Conservation (phyloP, 345 rosid genomes). For the Erodium maritimum region DNA sequence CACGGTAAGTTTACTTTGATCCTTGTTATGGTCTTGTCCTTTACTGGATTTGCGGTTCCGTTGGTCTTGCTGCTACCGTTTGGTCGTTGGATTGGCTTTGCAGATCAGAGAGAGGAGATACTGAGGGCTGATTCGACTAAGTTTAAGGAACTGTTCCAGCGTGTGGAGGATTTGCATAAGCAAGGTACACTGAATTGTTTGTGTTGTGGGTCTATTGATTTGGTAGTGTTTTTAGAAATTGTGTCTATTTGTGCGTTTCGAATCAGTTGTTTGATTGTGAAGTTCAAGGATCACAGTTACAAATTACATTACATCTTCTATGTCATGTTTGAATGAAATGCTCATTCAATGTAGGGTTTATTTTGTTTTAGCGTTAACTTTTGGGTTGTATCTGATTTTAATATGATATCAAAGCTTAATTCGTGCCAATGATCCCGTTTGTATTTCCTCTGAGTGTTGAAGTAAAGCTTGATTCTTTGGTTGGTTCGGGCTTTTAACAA, state of each 20-base stretch:
- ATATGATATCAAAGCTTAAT: too few species aligned
- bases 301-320: too few species aligned
- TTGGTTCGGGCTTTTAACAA: too few species aligned
- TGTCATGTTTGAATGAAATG: too few species aligned
- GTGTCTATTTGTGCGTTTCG: neutral
- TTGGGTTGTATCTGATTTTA: too few species aligned
- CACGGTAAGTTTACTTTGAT: slow-evolving; percentile 12
- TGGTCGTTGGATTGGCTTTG: neutral
- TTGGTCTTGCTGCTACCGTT: neutral
- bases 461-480: too few species aligned
- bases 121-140: slow-evolving; percentile 44
- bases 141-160: slow-evolving; percentile 40
- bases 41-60: neutral
- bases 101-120: slow-evolving; percentile 69
- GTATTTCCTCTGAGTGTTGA: too few species aligned
- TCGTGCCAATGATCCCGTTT: too few species aligned
- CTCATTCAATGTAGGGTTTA: too few species aligned
- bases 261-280: too few species aligned
- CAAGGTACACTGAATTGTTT: slow-evolving; percentile 25
- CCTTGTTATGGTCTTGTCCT: neutral
- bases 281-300: too few species aligned
- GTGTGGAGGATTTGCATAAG: slow-evolving; percentile 58
- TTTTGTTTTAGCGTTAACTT: too few species aligned
- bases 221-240: neutral
- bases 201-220: neutral